These are phyloP conservation scores for Pyrrhoderma lamaoense DNA, from an alignment of 1,284 basidiomycete species.

Conservation along the genomic window DNA sequence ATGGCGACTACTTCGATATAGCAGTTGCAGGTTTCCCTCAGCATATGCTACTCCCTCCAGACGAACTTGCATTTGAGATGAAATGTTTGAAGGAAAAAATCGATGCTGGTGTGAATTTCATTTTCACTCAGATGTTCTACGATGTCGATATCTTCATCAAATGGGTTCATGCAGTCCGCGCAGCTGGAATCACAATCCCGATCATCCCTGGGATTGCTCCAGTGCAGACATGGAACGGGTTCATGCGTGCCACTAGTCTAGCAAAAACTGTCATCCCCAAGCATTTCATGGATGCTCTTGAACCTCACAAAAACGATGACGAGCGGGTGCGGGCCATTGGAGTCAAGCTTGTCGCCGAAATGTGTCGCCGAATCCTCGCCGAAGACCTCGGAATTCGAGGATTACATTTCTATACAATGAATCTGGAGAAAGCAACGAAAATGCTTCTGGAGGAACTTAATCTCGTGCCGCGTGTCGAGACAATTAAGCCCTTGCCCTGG, in stretches of 20 bases:
- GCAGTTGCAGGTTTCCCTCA: constrained; percentile 91
- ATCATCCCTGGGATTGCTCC: constrained; percentile 97
- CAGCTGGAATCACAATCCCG: constrained; percentile 85
- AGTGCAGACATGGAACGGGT: constrained; percentile 97
- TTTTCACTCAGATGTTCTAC: constrained; percentile 97
- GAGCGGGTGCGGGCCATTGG: constrained; percentile 87
- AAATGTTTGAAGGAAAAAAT: constrained; percentile 82
- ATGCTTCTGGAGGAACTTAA: constrained; percentile 87
- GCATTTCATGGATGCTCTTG: constrained; percentile 71
- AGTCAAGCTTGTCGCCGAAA: constrained; percentile 80
- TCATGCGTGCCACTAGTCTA: constrained; percentile 85
- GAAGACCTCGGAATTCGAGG: constrained; percentile 77
- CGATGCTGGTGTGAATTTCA: constrained; percentile 82
- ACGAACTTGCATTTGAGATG: constrained; percentile 81
- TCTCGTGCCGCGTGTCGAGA: constrained; percentile 79
- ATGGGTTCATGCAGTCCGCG: constrained; percentile 81
- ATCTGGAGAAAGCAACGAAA: constrained; percentile 91
- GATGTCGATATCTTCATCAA: constrained; percentile 79
- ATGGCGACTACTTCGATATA: constrained; percentile 91
- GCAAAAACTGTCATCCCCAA: constrained; percentile 84
- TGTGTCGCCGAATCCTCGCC: constrained; percentile 77
- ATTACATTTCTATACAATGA: constrained; percentile 97
- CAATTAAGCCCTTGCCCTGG: constrained; percentile 88
- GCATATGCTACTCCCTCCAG: constrained; percentile 51
- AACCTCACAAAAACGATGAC: constrained; percentile 88